Evolutionary conservation across 495 filamentous ascomycete genomes (phyloP), one percentile per base, ranked within the genome.

Genomic region (Penicillium dipodomyicola): DNA sequence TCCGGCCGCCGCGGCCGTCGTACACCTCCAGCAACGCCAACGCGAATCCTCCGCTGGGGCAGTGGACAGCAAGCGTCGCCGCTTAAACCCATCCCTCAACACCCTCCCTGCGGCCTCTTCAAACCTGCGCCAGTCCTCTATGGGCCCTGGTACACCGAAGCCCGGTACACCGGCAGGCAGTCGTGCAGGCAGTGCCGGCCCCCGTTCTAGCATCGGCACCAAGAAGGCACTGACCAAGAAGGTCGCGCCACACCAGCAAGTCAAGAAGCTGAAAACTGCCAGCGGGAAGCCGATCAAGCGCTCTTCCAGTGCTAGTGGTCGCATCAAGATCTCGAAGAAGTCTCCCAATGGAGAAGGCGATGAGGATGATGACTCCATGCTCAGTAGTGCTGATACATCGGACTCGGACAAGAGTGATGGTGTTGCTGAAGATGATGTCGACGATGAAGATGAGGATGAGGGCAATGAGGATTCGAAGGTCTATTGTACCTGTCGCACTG

Each of bases 401-500:
- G 81, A 85, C 56, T 69, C 74, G 1, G 74, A 75, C 55, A 76
- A 74, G 60, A 78, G 72, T 44, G 70, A 74, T 25, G 56, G 57
- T 27, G 64, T 60, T 11, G 69, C 68, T 7, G 77, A 78, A 5
- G 83, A 83, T 23, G 85, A 88, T 54, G 77, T 85, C 33, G 87
- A 83, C 33, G 84, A 84, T 35, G 89, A 88, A 11, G 81, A 86
- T 1, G 89, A 89, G 32, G 90, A 92, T 44, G 93, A 95, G 41
- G 91, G 93, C 32, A 91, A 87, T 44, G 87, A 89, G 52, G 93
- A 97, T 73, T 86, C 90, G 45, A 85, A 84, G 65, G 88, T 92
- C 58, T 98, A 98, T 71, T 98, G 94, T 73, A 82, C 87, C 25
- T 98, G 94, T 70, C 88, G 94, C 67, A 89, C 87, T 60, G 89